Evolutionary conservation across 441 rosid genomes (phyloP).

Genomic region (Jatropha podagrica): DNA sequence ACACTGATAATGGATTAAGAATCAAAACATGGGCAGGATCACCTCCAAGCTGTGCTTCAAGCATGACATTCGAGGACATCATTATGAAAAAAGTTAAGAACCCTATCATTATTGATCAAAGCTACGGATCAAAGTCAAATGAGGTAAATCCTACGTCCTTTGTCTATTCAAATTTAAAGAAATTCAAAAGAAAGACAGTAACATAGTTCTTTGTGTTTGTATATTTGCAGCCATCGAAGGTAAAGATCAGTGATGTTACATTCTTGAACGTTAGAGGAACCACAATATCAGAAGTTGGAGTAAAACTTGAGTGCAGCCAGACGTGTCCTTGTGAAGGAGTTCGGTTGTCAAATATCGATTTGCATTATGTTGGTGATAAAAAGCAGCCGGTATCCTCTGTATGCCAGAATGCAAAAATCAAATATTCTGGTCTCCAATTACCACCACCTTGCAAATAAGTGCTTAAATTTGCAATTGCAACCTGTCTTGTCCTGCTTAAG

Average conservation of each 20-base stretch:
- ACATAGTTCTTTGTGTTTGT: no score
- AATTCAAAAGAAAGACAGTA: neutral
- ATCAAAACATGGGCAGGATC: constrained; percentile 68
- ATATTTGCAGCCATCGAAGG: constrained; percentile 44
- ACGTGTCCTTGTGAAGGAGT: constrained; percentile 42
- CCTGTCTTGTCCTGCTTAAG: neutral
- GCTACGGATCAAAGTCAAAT: constrained; percentile 35
- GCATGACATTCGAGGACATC: constrained; percentile 44
- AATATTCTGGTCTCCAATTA: constrained; percentile 37
- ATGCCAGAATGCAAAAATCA: constrained; percentile 35
- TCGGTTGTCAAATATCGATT: constrained; percentile 36
- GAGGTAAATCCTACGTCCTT: constrained; percentile 12
- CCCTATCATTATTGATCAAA: constrained; percentile 75
- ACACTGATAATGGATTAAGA: constrained; percentile 58
- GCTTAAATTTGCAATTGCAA: neutral
- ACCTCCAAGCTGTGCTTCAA: constrained; percentile 38
- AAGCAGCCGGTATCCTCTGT: constrained; percentile 29
- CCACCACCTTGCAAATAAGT: constrained; percentile 47
- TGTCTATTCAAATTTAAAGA: neutral
- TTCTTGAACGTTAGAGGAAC: constrained; percentile 56
- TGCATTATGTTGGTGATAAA: constrained; percentile 34
- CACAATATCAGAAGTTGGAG: constrained; percentile 39
- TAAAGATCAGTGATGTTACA: constrained; percentile 45
- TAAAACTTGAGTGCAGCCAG: constrained; percentile 48
- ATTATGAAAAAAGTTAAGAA: constrained; percentile 47